Base-by-base conservation (phyloP, 306 rosid species). In the Cicer bijugum region DNA sequence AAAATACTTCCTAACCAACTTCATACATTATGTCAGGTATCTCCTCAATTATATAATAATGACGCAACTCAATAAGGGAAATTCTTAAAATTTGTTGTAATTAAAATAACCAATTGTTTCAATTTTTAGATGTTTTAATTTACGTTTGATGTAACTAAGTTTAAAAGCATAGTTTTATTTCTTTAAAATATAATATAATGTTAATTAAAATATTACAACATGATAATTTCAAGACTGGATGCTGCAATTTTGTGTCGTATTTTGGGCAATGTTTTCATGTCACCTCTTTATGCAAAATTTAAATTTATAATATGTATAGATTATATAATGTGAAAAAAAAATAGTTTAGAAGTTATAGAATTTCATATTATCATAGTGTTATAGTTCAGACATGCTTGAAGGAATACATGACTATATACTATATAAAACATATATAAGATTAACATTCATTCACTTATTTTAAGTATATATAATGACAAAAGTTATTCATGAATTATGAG, bases 171-270 rank as follows among this genome's bases (percentile, higher is more conserved):
- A 9, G 12, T 65, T 5, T 40, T 1, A 68, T 68, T 47, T 46
- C 37, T 47, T 19, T 2, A 2, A 50, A 33, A 15, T 6, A 14
- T 28, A 58, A 58, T 1, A 12, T 5, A 17, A 3, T 11, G 1
- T 58, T 28, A n/a, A n/a, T n/a, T n/a, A 28, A 28, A 28, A 28
- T 28, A 28, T 28, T 28, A 28, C 35, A 28, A 3, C 4, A 28
- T 0, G 76, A 69, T 20, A 69, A 56, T 58, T 76, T 16, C 16
- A 17, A 17, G 5, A 47, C 71, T 0, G 65, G 81, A 60, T 77
- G 81, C 38, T 46, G 7, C 67, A 62, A 78, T 16, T 16, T 16
- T 16, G 17, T 16, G 17, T 16, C 17, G 17, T 16, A 16, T 16
- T 16, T 16, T 16, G 17, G 17, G 17, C 17, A 16, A 16, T 16